Evolutionary conservation across 768 basidiomycete species (phyloP), one percentile per base, ranked within the genome.

Genomic region (Lactifluus piperatus): DNA sequence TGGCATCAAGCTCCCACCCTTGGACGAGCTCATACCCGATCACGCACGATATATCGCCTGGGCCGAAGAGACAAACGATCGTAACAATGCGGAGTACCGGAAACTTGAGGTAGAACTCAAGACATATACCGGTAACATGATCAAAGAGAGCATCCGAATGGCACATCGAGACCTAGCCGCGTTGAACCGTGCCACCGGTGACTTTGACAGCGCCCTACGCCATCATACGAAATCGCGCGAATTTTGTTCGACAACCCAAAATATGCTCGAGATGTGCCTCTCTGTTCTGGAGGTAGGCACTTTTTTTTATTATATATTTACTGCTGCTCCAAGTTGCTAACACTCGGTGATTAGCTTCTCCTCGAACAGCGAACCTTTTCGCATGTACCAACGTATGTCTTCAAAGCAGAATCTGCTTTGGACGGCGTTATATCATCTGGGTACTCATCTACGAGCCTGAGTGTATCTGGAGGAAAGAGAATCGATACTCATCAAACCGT

Each of bases 131-230:
- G 94, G 90, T 66, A 98, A 97, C 70, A 87, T 97, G 85, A 97
- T 98, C 77, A 98, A 97, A 73, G 95, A 98, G 79, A 94, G 91
- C 78, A 94, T 97, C 66, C 77, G 95, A 67, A 91, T 95, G 91
- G 89, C 83, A 0, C 85, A 94, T 71, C 80, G 94, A 56, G 94
- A 97, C 66, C 77, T 97, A 37, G 94, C 88, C 9, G 80, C 87
- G 62, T 86, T 87, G 68, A 83, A 87, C 71, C 81, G 86, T 41
- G 75, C 82, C 5, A 73, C 79, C 4, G 94, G 94, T 27, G 88
- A 93, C 62, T 81, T 83, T 62, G 71, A 79, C 6, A 75, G 75
- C 16, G 81, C 94, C 5, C 71, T 97, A 64, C 87, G 88, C 67
- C 84, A 91, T 65, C 88, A 86, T 72, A 87, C 88, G n/a, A 93